phyloP scores from a whole-genome alignment of 192 early-diverging fungal species.

The Thoreauomyces humboldtii region DNA sequence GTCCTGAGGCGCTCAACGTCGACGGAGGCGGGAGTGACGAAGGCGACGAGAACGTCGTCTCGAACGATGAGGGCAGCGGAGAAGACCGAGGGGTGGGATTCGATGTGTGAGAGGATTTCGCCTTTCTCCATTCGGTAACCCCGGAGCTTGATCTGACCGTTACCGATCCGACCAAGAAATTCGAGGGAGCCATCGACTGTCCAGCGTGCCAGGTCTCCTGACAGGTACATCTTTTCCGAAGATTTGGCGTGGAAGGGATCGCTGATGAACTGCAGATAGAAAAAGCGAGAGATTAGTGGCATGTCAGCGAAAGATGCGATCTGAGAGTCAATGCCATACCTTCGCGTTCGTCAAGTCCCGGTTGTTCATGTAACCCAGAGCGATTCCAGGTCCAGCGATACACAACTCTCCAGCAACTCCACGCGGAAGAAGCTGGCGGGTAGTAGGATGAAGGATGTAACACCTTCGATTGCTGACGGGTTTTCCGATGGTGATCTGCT shows the following conservation, averaged over 20 bases:
- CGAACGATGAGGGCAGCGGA: conserved; percentile 33
- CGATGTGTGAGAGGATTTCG: too few relatives aligned
- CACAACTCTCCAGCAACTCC: conserved; percentile 43
- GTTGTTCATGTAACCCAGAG: conserved; percentile 43
- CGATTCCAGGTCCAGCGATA: conserved; percentile 45
- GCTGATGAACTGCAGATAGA: too few relatives aligned
- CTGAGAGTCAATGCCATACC: conserved; percentile 32
- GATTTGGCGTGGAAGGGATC: too few relatives aligned
- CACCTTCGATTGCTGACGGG: too few relatives aligned
- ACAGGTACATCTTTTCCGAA: conserved; percentile 1
- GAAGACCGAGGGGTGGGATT: too few relatives aligned
- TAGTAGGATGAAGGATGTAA: too few relatives aligned
- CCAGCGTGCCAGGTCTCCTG: conserved; percentile 22
- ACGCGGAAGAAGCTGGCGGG: too few relatives aligned
- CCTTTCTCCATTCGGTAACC: conserved; percentile 34
- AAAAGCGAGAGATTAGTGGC: too few relatives aligned
- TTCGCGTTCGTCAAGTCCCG: conserved; percentile 30
- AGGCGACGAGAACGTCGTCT: conserved; percentile 30
- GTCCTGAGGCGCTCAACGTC: too few relatives aligned
- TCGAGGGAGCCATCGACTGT: conserved; percentile 25
- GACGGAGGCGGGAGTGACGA: conserved; percentile 35
- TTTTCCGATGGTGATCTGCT: too few relatives aligned
- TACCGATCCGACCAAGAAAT: conserved; percentile 32
- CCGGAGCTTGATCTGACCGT: conserved; percentile 35
- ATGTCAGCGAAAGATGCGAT: too few relatives aligned